phyloP scores from a whole-genome alignment of 768 basidiomycete species.

The Cystobasidium tubakii region DNA sequence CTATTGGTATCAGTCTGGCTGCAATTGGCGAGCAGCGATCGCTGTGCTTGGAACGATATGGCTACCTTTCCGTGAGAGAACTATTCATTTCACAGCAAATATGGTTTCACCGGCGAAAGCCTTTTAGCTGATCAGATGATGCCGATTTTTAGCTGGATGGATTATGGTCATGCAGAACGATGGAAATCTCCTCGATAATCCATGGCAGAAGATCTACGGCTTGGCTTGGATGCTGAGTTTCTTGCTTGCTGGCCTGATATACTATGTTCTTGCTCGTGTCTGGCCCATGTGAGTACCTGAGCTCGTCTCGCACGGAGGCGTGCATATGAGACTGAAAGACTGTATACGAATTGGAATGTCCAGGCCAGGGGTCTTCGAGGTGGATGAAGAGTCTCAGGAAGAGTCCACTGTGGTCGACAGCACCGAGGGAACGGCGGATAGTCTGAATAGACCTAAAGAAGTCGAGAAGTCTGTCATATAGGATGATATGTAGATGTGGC shows the following conservation, averaged over 20 bases:
- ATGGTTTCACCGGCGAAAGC: too few species aligned
- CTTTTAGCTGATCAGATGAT: neutral
- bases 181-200: neutral
- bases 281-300: neutral
- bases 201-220: neutral
- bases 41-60: neutral
- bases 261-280: neutral
- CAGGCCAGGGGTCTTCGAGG: too few species aligned
- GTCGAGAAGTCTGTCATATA: too few species aligned
- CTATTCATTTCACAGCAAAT: neutral
- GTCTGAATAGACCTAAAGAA: too few species aligned
- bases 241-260: neutral
- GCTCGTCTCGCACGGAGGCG: too few species aligned
- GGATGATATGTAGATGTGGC: too few species aligned
- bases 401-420: too few species aligned
- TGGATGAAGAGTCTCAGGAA: too few species aligned
- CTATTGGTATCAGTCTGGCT: conserved; percentile 1
- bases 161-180: neutral
- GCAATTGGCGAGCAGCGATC: neutral
- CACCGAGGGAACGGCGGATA: too few species aligned
- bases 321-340: too few species aligned
- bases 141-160: neutral
- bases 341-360: too few species aligned
- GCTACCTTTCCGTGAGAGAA: neutral
- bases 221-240: neutral